Evolutionary conservation across 1,139 yeast genomes (phyloP).

Genomic region (Yamadazyma conglobata): DNA sequence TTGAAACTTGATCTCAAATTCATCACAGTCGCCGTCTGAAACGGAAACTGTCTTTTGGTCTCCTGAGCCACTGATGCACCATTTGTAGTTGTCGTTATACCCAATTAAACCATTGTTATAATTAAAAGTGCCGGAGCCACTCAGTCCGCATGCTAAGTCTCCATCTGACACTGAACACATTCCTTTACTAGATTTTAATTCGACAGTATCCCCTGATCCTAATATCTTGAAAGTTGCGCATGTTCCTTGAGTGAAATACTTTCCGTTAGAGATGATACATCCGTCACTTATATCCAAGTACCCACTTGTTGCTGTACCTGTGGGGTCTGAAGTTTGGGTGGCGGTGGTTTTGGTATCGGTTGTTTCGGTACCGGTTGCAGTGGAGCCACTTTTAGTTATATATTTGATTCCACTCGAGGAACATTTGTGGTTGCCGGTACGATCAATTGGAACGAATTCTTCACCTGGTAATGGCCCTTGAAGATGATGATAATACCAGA

Average conservation of each 20-base stretch:
- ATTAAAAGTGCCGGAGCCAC: slow-evolving; percentile 45
- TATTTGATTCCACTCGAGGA: slow-evolving; percentile 67
- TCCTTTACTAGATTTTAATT: slow-evolving; percentile 65
- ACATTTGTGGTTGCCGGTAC: slow-evolving; percentile 55
- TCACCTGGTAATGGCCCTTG: slow-evolving; percentile 70
- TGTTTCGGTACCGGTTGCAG: slow-evolving; percentile 17
- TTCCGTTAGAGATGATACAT: slow-evolving; percentile 79
- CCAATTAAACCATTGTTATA: slow-evolving; percentile 42
- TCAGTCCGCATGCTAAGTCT: slow-evolving; percentile 30
- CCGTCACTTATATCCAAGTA: slow-evolving; percentile 58
- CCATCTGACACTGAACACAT: slow-evolving; percentile 55
- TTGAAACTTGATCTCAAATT: not conserved
- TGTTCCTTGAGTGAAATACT: slow-evolving; percentile 78
- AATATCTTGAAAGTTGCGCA: slow-evolving; percentile 62
- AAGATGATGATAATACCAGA: slow-evolving; percentile 85
- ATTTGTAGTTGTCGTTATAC: slow-evolving; percentile 59
- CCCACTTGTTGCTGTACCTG: slow-evolving; percentile 38
- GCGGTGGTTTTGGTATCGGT: slow-evolving; percentile 1
- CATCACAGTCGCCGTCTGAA: slow-evolving; percentile 40
- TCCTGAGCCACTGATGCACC: slow-evolving; percentile 55
- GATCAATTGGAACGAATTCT: slow-evolving; percentile 62
- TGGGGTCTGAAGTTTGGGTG: slow-evolving; percentile 14
- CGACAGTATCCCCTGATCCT: slow-evolving; percentile 59
- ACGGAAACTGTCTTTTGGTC: slow-evolving; percentile 53
- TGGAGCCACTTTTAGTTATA: slow-evolving; percentile 58